A percentile compares a stretch with the other conserved stretches of the same genome.
Evolutionary conservation across 1,284 basidiomycete species (phyloP).

Genomic region (Ustilago curta): DNA sequence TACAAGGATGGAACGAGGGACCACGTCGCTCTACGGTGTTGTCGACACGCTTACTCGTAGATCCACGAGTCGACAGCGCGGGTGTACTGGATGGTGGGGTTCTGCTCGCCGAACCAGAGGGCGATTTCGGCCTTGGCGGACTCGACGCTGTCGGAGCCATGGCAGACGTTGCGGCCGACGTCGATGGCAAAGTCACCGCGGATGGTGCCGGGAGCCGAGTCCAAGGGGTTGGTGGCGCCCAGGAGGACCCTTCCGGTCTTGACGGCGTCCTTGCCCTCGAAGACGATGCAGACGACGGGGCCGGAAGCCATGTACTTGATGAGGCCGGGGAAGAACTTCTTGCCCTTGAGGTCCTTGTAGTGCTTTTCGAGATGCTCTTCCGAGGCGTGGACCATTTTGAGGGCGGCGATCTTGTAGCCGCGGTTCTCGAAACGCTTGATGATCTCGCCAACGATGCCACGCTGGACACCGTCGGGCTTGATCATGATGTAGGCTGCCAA

Average conservation of each 20-base stretch:
- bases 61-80: constrained; percentile 66
- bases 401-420: constrained; percentile 67
- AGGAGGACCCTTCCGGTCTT: constrained; percentile 86
- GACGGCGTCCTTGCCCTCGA: constrained; percentile 82
- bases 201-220: constrained; percentile 76
- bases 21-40: background rate
- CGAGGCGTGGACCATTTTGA: constrained; percentile 67
- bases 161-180: constrained; percentile 75
- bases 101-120: constrained; percentile 69
- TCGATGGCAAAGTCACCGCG: constrained; percentile 76
- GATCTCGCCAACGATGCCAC: constrained; percentile 67
- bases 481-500: constrained; percentile 67
- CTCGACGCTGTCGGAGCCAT: constrained; percentile 81
- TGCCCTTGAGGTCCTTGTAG: constrained; percentile 69
- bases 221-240: constrained; percentile 95
- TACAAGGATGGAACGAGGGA: background rate
- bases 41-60: constrained; percentile 57
- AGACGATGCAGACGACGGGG: constrained; percentile 96
- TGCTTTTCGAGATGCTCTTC: constrained; percentile 68
- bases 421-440: constrained; percentile 66
- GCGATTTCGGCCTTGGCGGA: constrained; percentile 68
- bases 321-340: constrained; percentile 69
- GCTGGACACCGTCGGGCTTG: constrained; percentile 69
- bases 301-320: constrained; percentile 80
- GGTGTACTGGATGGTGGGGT: constrained; percentile 63